Evolutionary conservation across 768 basidiomycete genomes (phyloP).

Genomic region (Russula vinacea): DNA sequence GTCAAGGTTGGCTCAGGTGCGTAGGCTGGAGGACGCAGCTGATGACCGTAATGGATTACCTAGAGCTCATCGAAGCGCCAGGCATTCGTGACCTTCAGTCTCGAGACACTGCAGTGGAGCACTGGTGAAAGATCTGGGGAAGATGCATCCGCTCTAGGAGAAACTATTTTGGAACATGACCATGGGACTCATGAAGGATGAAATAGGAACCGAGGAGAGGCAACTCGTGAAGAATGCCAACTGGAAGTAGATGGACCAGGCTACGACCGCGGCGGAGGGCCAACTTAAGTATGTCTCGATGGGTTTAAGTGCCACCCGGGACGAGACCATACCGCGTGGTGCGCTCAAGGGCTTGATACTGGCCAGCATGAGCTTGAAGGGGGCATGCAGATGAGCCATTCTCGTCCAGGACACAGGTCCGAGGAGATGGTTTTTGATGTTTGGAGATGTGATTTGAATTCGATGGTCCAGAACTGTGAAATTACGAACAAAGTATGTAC

Average conservation of each 20-base stretch:
- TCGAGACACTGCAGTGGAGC: conserved; percentile 50
- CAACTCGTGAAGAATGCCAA: not conserved
- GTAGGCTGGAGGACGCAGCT: conserved; percentile 32
- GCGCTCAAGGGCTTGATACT: too few species aligned
- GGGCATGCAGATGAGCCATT: too few species aligned
- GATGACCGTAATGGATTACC: conserved; percentile 9
- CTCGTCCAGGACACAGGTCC: too few species aligned
- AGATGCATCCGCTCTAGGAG: conserved; percentile 69
- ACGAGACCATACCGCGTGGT: too few species aligned
- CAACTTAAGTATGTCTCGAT: not conserved
- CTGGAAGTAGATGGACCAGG: not conserved
- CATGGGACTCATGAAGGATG: conserved; percentile 26
- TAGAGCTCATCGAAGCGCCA: conserved; percentile 71
- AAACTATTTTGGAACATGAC: conserved; percentile 86
- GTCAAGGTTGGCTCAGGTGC: conserved; percentile 71
- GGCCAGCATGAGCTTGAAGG: too few species aligned
- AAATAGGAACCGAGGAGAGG: not conserved
- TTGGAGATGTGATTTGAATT: too few species aligned
- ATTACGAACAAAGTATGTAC: too few species aligned
- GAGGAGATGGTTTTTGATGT: too few species aligned
- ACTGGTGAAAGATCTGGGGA: conserved; percentile 72
- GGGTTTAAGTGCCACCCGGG: too few species aligned
- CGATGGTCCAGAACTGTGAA: too few species aligned
- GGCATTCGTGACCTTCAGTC: conserved; percentile 62
- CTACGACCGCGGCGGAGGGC: not conserved